Evolutionary conservation across 306 rosid genomes (phyloP).

Genomic region (Trifolium subterraneum): DNA sequence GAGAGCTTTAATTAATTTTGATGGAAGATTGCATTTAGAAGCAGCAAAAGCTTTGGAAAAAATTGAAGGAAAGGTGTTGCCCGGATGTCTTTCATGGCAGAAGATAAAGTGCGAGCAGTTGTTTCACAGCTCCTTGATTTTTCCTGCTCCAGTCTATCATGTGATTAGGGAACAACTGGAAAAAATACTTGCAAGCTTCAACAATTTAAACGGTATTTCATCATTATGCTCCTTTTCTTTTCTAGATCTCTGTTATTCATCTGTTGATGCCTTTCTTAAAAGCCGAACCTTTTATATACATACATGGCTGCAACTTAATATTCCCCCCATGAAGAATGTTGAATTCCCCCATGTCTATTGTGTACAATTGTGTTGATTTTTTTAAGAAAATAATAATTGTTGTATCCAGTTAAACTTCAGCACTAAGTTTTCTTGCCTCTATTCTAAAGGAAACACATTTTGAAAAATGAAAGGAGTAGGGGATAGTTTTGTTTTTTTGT

Average conservation of each 20-base stretch:
- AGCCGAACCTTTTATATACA: slow-evolving; percentile 27
- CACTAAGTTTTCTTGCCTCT: not conserved
- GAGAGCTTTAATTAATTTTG: slow-evolving; percentile 77
- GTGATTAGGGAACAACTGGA: slow-evolving; percentile 69
- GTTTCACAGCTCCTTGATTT: slow-evolving; percentile 75
- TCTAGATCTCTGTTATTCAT: slow-evolving; percentile 32
- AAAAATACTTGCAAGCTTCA: slow-evolving; percentile 58
- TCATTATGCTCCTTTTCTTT: slow-evolving; percentile 29
- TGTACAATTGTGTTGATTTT: not conserved
- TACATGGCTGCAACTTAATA: not conserved
- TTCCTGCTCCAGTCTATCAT: slow-evolving; percentile 61
- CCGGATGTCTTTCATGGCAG: slow-evolving; percentile 84
- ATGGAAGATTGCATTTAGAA: slow-evolving; percentile 92
- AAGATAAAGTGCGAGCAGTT: slow-evolving; percentile 85
- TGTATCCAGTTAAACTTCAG: slow-evolving; percentile 14
- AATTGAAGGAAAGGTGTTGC: slow-evolving; percentile 79
- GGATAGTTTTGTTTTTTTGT: not conserved
- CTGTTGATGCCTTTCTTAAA: not conserved
- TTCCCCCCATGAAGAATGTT: not conserved
- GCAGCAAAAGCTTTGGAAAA: slow-evolving; percentile 92
- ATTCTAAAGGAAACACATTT: no score
- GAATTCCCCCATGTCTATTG: not conserved
- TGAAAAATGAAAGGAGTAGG: slow-evolving; percentile 4
- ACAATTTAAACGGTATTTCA: slow-evolving; percentile 56
- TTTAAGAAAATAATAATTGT: not conserved